phyloP scores from a whole-genome alignment of 805 yeast genomes.

The Kockiozyma suomiensis region DNA sequence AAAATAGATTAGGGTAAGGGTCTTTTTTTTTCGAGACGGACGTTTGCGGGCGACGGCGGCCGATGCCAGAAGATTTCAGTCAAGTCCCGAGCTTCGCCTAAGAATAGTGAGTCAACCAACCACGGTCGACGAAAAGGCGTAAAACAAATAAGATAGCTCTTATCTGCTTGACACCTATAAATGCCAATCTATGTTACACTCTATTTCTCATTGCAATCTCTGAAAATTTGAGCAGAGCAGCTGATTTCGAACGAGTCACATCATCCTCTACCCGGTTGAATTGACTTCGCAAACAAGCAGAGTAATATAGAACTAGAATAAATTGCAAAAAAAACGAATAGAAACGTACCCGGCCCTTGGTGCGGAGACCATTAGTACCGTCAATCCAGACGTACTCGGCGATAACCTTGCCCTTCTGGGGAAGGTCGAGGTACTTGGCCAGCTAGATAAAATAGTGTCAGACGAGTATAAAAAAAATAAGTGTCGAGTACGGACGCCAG shows the following conservation, averaged over 20 bases:
- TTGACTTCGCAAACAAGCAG: too few species aligned
- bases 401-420: slow-evolving; percentile 81
- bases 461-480: background rate
- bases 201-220: too few species aligned
- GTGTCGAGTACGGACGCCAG: too few species aligned
- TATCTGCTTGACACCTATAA: too few species aligned
- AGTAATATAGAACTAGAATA: too few species aligned
- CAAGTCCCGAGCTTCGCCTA: too few species aligned
- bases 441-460: slow-evolving; percentile 46
- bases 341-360: slow-evolving; percentile 67
- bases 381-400: slow-evolving; percentile 99
- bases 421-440: slow-evolving; percentile 78
- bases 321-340: background rate
- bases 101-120: background rate
- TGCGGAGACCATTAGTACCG: slow-evolving; percentile 85
- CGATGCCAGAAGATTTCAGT: background rate
- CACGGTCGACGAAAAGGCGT: background rate
- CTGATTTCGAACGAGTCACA: too few species aligned
- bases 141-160: too few species aligned
- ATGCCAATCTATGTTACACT: too few species aligned
- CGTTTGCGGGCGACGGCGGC: background rate
- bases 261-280: too few species aligned
- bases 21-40: background rate
- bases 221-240: too few species aligned
- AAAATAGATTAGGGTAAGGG: background rate